phyloP scores from a whole-genome alignment of 805 yeast species.

The Priceomyces melissophilus region DNA sequence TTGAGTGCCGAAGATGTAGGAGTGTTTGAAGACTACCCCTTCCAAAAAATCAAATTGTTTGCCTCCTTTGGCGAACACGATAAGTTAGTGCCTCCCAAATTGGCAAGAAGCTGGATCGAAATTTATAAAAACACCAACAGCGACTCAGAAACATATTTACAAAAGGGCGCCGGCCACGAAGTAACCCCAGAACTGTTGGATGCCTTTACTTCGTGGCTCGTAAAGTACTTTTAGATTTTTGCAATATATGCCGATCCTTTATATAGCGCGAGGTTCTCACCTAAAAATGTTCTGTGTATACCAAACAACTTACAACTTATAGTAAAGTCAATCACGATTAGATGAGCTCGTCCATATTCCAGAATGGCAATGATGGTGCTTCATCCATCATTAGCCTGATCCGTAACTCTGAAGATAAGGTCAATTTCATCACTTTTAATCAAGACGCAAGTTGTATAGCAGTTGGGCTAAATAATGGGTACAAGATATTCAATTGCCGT shows the following conservation, averaged over 20 bases:
- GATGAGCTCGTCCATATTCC: neutral
- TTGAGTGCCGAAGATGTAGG: conserved; percentile 24
- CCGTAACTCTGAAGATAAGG: conserved; percentile 18
- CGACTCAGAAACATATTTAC: conserved; percentile 22
- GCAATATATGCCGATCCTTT: neutral
- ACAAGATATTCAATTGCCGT: conserved; percentile 80
- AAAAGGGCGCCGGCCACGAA: conserved; percentile 31
- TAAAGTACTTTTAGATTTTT: conserved; percentile 5
- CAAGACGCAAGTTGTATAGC: conserved; percentile 86
- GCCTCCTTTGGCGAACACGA: conserved; percentile 37
- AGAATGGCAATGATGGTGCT: conserved; percentile 7
- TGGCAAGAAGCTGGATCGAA: conserved; percentile 31
- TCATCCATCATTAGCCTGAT: conserved; percentile 8
- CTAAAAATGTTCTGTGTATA: neutral
- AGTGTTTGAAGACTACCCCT: conserved; percentile 34
- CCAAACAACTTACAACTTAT: neutral
- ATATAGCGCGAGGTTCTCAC: neutral
- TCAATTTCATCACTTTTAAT: conserved; percentile 59
- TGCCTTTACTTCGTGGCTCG: conserved; percentile 30
- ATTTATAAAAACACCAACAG: conserved; percentile 23
- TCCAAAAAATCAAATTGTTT: conserved; percentile 27
- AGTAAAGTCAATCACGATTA: neutral
- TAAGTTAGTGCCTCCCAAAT: conserved; percentile 32
- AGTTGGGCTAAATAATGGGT: conserved; percentile 61
- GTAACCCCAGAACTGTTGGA: conserved; percentile 33